Base-by-base conservation (phyloP, 1,284 basidiomycete species). In the Cutaneotrichosporon sp. region DNA sequence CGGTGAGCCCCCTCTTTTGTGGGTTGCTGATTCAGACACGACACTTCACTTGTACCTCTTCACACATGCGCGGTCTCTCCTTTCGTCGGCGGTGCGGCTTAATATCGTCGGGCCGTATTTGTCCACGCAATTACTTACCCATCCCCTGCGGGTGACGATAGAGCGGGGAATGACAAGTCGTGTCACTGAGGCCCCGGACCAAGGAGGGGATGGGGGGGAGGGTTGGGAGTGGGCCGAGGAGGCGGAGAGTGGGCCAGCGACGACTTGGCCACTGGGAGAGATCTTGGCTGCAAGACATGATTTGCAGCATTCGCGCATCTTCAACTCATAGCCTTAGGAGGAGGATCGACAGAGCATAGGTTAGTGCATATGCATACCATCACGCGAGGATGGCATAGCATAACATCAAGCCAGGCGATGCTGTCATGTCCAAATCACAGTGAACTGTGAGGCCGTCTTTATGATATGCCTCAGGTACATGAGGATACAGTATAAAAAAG, bases 201-300 rank as follows among this genome's bases (percentile, higher is more conserved):
- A 26, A 21, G 36, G 36, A 42, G 21, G 21, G 13, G 61, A 26
- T 1, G 55, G 32, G 5, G 26, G 38, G 21, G 42, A 47, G 10
- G 42, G 46, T 5, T 75, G 81, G 82, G 66, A 49, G 11, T 74
- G 80, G 76, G 68, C 78, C 53, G 65, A 71, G n/a, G 68, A 70
- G 9, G 70, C 73, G 5, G 73, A 78, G 47, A 56, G 38, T 16
- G 82, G 80, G 1, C 93, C 93, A 5, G 89, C 90, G 30, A 93
- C 88, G 69, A 97, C 91, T 5, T 99, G 95, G 92, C 96, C 96
- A 0, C 79, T 99, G 16, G 95, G 94, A n/a, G 96, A 99, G 80
- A 90, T 98, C 51, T 82, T 98, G 21, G 88, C 90, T 50, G 86
- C 88, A 34, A 83, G 96, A 66, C 96, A 99, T 79, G 96, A 98